Evolutionary conservation across 1,284 basidiomycete genomes (phyloP), one percentile per base, ranked within the genome.

Genomic region (Ustilago nuda): DNA sequence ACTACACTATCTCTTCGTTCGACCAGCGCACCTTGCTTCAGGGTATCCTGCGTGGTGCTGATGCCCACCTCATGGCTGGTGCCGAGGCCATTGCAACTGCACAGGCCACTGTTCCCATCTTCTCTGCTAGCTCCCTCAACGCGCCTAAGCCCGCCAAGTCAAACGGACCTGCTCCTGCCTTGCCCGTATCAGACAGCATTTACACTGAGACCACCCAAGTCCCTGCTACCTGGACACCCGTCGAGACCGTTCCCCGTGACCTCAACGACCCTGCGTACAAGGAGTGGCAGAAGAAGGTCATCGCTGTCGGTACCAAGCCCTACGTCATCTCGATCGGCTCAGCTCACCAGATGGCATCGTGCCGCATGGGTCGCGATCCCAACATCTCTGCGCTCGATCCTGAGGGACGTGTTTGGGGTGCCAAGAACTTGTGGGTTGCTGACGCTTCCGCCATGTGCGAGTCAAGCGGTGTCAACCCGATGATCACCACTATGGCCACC

Each of bases 401-500:
- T 9, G 74, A 85, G 43, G 88, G 87, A 8, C 78, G 82, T 19
- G 86, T 88, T 0, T 88, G 87, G 81, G 87, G 87, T 4, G 82
- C 85, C 6, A 75, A 85, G 36, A 83, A 85, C 17, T 82, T 88
- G n/a, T 88, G 87, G 80, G 83, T 87, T 30, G 87, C 88, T 8
- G 88, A 88, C 57, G 88, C 87, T 30, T 85, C 83, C 39, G 79
- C 85, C 43, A 82, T 88, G 64, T 87, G 87, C 9, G 86, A 85
- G 53, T 85, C 87, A 4, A 84, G 84, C 3, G 88, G 87, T 35
- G 88, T 88, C 62, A 88, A 88, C 73, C 88, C 88, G 0, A 88
- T 88, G 87, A 83, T 88, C 56, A 87, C 87, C 8, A 84, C 82
- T 46, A 83, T 85, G 82, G 82, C 79, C 15, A 76, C 74, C 13